These are phyloP conservation scores for Cyberlindnera maclurae DNA, from an alignment of 805 yeast genomes.

Conservation along the genomic window DNA sequence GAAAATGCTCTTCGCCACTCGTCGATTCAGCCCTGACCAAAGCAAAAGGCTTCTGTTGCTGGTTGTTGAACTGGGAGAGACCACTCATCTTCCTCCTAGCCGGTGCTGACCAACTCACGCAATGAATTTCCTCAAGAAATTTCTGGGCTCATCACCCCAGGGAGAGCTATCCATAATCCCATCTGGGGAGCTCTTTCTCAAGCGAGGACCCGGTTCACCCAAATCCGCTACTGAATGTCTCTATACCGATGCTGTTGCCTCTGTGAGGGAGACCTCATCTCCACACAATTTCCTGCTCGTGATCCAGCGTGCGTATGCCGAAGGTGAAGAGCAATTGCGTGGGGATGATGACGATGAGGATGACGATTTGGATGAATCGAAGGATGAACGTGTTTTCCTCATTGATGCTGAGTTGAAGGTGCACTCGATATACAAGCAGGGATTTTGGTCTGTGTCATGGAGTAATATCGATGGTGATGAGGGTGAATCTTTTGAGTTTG, in stretches of 20 bases:
- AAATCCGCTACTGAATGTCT: constrained; percentile 81
- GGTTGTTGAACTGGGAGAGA: no score
- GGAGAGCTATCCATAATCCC: constrained; percentile 66
- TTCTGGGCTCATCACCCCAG: constrained; percentile 48
- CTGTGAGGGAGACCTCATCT: constrained; percentile 60
- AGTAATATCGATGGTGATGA: constrained; percentile 76
- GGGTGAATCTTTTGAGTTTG: constrained; percentile 79
- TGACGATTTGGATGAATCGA: constrained; percentile 29
- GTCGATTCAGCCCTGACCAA: no score
- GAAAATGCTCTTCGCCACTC: no score
- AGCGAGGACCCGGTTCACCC: constrained; percentile 73
- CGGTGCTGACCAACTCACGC: no score
- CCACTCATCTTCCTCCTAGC: no score
- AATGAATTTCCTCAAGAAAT: constrained; percentile 72
- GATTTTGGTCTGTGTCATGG: constrained; percentile 61
- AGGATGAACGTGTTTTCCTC: constrained; percentile 67
- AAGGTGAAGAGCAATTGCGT: constrained; percentile 48
- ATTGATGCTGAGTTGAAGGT: constrained; percentile 56
- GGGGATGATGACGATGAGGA: constrained; percentile 45
- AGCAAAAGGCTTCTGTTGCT: no score
- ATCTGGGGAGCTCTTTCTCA: constrained; percentile 69
- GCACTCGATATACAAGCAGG: constrained; percentile 36
- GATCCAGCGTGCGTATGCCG: constrained; percentile 60
- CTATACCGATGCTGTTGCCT: constrained; percentile 71
- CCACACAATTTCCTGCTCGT: constrained; percentile 65